A percentile compares a stretch with the other conserved stretches of the same genome.
Conservation (phyloP, 2,329 filamentous ascomycete genomes). For the Colletotrichum phormii region DNA sequence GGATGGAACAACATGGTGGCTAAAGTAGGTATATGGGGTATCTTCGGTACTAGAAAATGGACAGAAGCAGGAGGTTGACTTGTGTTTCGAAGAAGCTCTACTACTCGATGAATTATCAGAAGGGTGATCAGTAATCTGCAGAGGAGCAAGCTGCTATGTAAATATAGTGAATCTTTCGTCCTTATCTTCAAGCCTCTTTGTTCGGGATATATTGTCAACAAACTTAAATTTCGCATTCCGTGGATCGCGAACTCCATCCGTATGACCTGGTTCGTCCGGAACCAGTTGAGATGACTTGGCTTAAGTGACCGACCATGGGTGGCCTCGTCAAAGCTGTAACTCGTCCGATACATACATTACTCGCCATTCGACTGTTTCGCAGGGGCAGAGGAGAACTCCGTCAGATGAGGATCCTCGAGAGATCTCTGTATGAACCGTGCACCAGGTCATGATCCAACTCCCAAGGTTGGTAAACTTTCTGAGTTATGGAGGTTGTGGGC, state of each 20-base stretch:
- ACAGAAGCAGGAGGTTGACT: background rate
- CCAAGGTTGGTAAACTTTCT: background rate
- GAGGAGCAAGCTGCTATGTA: background rate
- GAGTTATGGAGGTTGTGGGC: background rate
- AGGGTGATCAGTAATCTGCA: background rate
- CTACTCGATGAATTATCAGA: background rate
- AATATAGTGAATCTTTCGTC: no score
- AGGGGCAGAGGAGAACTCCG: background rate
- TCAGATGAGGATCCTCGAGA: background rate
- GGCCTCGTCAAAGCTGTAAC: background rate
- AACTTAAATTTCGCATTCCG: background rate
- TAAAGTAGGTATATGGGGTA: background rate
- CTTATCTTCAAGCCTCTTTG: background rate
- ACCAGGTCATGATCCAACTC: background rate
- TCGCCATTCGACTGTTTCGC: background rate
- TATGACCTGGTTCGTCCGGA: background rate
- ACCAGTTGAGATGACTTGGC: no score
- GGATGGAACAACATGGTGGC: background rate
- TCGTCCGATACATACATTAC: background rate
- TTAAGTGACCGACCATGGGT: background rate
- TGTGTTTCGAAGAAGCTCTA: background rate
- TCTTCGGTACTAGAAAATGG: background rate
- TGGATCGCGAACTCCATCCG: background rate
- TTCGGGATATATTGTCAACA: background rate
- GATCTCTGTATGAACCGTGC: background rate